Evolutionary conservation across 306 rosid genomes (phyloP).

Genomic region (Cucumis melo): DNA sequence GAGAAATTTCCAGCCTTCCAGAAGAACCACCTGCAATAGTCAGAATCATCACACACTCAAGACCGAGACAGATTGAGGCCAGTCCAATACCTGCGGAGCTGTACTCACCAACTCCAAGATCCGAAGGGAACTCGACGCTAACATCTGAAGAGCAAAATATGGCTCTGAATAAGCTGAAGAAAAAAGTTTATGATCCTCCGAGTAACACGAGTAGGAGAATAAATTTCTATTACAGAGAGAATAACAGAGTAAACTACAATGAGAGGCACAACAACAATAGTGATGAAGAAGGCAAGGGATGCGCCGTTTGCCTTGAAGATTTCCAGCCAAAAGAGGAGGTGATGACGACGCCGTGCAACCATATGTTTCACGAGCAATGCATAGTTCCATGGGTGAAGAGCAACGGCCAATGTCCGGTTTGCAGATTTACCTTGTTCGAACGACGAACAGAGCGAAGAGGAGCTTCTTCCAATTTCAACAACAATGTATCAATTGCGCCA

Average conservation of each 20-base stretch:
- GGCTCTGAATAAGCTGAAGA: slow-evolving; percentile 43
- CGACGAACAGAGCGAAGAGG: too few relatives aligned
- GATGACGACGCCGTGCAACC: slow-evolving; percentile 62
- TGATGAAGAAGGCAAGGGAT: slow-evolving; percentile 42
- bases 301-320: slow-evolving; percentile 72
- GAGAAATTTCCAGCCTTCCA: neutral
- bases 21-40: neutral
- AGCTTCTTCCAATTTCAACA: slow-evolving; percentile 8
- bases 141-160: slow-evolving; percentile 16
- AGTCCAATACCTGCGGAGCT: slow-evolving; percentile 19
- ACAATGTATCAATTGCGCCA: neutral
- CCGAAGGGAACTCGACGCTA: slow-evolving; percentile 20
- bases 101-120: slow-evolving; percentile 6
- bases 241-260: neutral
- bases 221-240: slow-evolving; percentile 40
- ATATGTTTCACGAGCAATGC: slow-evolving; percentile 85
- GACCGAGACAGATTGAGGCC: slow-evolving; percentile 1
- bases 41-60: neutral
- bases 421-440: slow-evolving; percentile 41
- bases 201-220: slow-evolving; percentile 19
- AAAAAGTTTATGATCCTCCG: slow-evolving; percentile 36
- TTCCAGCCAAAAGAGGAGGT: slow-evolving; percentile 52
- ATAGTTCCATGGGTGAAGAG: slow-evolving; percentile 66
- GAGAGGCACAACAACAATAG: slow-evolving; percentile 9
- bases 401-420: slow-evolving; percentile 60